A percentile compares a stretch with the other conserved stretches of the same genome.
Conservation (phyloP, 768 basidiomycete species). For the Piloderma croceum region DNA sequence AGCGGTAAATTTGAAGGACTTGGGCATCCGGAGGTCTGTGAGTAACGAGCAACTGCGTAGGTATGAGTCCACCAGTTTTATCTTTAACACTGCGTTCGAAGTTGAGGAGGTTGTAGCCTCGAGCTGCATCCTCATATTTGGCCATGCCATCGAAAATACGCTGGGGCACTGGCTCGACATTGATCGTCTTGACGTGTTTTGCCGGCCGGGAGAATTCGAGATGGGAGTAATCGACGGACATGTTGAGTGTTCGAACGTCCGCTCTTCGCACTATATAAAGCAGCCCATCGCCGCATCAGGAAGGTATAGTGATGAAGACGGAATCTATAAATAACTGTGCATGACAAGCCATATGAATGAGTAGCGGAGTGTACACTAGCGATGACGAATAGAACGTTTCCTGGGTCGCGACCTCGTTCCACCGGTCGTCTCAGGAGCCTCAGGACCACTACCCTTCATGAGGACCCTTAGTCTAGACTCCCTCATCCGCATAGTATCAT, state of each 20-base stretch:
- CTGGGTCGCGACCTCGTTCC: conserved; percentile 28
- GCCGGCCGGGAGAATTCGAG: conserved; percentile 33
- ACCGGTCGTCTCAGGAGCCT: conserved; percentile 8
- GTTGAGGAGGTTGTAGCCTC: conserved; percentile 20
- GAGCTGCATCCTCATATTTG: conserved; percentile 34
- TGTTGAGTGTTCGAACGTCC: too few species aligned
- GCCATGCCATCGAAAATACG: conserved; percentile 31
- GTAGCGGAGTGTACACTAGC: conserved; percentile 10
- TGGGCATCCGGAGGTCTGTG: conserved; percentile 37
- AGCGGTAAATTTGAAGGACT: conserved; percentile 32
- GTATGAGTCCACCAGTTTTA: too few species aligned
- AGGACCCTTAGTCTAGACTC: conserved; percentile 35
- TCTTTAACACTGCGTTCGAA: not conserved
- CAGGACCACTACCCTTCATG: conserved; percentile 24
- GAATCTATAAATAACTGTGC: too few species aligned
- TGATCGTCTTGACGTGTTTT: conserved; percentile 34
- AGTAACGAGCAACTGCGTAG: too few species aligned
- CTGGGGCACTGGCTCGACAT: conserved; percentile 26
- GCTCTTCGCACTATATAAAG: too few species aligned
- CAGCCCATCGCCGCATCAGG: too few species aligned
- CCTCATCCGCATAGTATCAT: conserved; percentile 45
- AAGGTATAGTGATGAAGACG: too few species aligned
- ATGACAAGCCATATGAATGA: not conserved
- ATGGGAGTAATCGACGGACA: conserved; percentile 23
- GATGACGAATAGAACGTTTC: too few species aligned